Percentiles rank a stretch among this genome's conserved stretches.
phyloP scores from a whole-genome alignment of 176 grass and related monocot genomes.

The Zea mays region DNA sequence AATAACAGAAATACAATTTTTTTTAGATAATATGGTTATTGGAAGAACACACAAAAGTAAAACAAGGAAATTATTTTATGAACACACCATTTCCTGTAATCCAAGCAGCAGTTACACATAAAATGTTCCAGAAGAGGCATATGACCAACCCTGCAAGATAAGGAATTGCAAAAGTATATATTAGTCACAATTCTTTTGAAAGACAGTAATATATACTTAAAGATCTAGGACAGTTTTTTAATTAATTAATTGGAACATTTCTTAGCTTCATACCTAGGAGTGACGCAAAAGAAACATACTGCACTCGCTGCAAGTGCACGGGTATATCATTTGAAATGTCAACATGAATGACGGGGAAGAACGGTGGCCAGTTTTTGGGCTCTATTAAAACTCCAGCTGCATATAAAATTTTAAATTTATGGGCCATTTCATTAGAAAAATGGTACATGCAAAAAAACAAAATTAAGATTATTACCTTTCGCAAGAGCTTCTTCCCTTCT shows the following conservation, averaged over 20 bases:
- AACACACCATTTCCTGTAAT: conserved; percentile 44
- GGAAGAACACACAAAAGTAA: background rate
- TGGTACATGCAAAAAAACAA: background rate
- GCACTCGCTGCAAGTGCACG: conserved; percentile 59
- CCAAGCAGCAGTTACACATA: conserved; percentile 54
- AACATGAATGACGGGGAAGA: conserved; percentile 74
- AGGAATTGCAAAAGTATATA: background rate
- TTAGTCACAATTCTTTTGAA: background rate
- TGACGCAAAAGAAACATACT: conserved; percentile 71
- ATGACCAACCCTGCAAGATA: conserved; percentile 52
- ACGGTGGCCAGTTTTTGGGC: conserved; percentile 65
- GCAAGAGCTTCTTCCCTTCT: conserved; percentile 60
- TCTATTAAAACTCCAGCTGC: conserved; percentile 61
- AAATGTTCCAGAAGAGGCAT: conserved; percentile 72
- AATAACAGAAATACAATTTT: background rate
- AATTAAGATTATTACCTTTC: conserved; percentile 33
- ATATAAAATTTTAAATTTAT: background rate
- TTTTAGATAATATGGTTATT: background rate
- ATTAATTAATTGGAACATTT: background rate
- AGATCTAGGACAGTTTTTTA: background rate
- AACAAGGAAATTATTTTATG: background rate
- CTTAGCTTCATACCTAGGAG: conserved; percentile 53
- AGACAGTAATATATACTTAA: background rate
- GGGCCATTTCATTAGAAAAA: background rate
- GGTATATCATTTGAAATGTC: conserved; percentile 75